Base-by-base conservation (phyloP, 805 yeast genomes). In the Kuraishia piskuri region DNA sequence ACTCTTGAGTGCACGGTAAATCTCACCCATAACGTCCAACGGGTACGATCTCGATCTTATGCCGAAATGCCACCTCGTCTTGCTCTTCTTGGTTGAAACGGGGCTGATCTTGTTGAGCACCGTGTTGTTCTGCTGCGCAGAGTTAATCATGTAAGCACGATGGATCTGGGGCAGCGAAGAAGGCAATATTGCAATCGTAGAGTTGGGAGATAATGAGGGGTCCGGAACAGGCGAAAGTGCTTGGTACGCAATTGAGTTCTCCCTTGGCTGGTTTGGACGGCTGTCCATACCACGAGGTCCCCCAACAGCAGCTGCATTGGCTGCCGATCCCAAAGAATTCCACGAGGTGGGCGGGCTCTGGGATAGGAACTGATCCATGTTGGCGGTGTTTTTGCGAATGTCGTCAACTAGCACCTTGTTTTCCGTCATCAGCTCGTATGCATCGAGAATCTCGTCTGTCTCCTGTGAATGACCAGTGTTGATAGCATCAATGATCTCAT, bases 41-140 rank as follows among this genome's bases (percentile, higher is more conserved):
- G 99, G 98, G 66, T 94, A 94, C 0, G 97, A 89, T 62, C 97
- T 78, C 8, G 97, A 90, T 65, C 99, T 78, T 56, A 94, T 94
- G 59, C 99, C 99, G 65, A 94, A 94, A 74, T 94, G 99, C 99
- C 99, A 94, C 69, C 96, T 83, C 6, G 96, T 89, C 69, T 90
- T 92, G 56, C 92, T 87, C 67, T 89, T 90, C 68, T 92, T 90
- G 49, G 86, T 77, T 0, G 79, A 69, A 51, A 83, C 77, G 7
- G 81, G 71, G 46, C 72, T 73, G n/a, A 70, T 61, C 21, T 68
- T 57, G 17, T 68, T 66, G 21, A 68, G 49, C 52, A 63, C 66
- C 4, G 70, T 69, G 26, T 60, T 62, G 36, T 62, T 54, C 49
- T 68, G 70, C 7, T 50, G 47, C 1, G 79, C 79, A 49, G 70